Evolutionary conservation across 495 filamentous ascomycete genomes (phyloP), one percentile per base, ranked within the genome.

Genomic region (Penicillium atrosanguineum): DNA sequence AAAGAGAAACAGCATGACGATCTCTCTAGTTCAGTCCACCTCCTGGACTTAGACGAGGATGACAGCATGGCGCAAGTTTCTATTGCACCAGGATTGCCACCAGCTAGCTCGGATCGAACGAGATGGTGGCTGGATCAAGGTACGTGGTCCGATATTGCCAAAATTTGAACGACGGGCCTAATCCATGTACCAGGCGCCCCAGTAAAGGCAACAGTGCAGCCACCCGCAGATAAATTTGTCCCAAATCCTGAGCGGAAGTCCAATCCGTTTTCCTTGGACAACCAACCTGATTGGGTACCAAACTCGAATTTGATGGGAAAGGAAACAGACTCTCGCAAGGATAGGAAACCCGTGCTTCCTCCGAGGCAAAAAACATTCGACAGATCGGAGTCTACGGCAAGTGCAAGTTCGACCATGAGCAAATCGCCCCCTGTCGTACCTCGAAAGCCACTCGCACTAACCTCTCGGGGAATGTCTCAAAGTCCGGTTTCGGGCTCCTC

Each of bases 81-180:
- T 3, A 86, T 94, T 50, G 84, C 90, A 55, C 85, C 87, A 3
- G 90, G 86, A 14, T 73, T 96, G 15, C 94, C 95, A 16, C 85
- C 91, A 38, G 87, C 95, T 15, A 97, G 92, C 65, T 95, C 91
- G 4, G 91, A 97, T 63, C 79, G 81, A 31, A 80, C 85, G 53
- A 95, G 90, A 71, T 98, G 94, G 94, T 98, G 94, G 94, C 75
- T 97, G 25, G 88, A 95, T 46, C 89, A 90, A 67, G 83, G 84
- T 80, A 72, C 48, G 65, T 50, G 2, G 11, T 28, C 45, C 44
- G 36, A 50, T 46, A 21, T 15, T 28, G 29, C 18, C 4, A 40
- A 52, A 26, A 16, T 50, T 20, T 38, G 25, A n/a, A 15, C 29
- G 16, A 42, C 37, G 55, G 43, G 29, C 44, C 61, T 63, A 55